A percentile compares a stretch with the other conserved stretches of the same genome.
phyloP scores from a whole-genome alignment of 139 green algal genomes.

The Coccomyxa sp. region DNA sequence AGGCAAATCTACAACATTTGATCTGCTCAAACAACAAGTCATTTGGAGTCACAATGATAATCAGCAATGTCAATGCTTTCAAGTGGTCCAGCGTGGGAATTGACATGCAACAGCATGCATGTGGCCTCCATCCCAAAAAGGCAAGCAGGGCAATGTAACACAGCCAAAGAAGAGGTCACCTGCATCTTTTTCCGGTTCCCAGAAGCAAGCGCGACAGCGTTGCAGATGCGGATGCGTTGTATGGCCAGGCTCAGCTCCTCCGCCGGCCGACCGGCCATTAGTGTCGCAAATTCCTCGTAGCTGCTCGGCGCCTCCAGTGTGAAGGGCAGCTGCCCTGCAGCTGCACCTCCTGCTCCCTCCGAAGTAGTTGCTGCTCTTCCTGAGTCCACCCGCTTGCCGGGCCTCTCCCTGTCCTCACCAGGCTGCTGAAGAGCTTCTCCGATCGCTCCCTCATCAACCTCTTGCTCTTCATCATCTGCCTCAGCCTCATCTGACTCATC shows the following conservation, averaged over 20 bases:
- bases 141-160: background rate
- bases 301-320: slow-evolving; percentile 67
- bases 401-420: background rate
- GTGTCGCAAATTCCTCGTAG: slow-evolving; percentile 60
- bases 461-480: background rate
- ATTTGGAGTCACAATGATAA: too few relatives aligned
- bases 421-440: too few relatives aligned
- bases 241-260: slow-evolving; percentile 61
- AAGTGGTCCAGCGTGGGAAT: too few relatives aligned
- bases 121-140: background rate
- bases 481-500: background rate
- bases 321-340: slow-evolving; percentile 68
- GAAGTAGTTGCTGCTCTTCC: background rate
- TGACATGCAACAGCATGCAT: background rate
- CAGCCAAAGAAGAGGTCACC: slow-evolving; percentile 22
- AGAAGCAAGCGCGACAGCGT: slow-evolving; percentile 59
- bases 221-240: slow-evolving; percentile 67
- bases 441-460: background rate
- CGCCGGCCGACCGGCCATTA: slow-evolving; percentile 40
- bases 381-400: background rate
- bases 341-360: background rate
- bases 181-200: slow-evolving; percentile 76
- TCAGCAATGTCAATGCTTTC: too few relatives aligned
- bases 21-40: too few relatives aligned
- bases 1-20: background rate